A percentile compares a stretch with the other conserved stretches of the same genome.
Evolutionary conservation across 805 yeast genomes (phyloP).

Genomic region (Ogataea angusta): DNA sequence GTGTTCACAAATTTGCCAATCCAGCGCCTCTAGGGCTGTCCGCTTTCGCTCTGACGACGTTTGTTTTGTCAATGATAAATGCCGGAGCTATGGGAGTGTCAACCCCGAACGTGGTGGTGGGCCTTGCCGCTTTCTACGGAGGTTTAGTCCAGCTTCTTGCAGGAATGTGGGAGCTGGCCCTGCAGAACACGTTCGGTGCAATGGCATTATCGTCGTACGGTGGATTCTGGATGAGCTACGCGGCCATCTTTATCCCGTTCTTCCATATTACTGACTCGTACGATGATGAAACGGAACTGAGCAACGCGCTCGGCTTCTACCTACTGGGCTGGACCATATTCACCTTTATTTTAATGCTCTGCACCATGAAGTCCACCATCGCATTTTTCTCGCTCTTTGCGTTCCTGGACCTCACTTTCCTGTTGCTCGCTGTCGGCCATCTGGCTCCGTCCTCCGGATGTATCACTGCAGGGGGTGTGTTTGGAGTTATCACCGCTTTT

Average conservation of each 20-base stretch:
- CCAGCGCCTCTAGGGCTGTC: constrained; percentile 76
- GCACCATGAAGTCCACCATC: constrained; percentile 55
- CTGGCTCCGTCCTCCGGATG: constrained; percentile 42
- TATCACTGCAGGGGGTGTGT: constrained; percentile 56
- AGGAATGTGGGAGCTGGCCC: constrained; percentile 73
- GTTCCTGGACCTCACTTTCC: constrained; percentile 51
- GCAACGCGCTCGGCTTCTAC: constrained; percentile 56
- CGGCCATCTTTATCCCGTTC: constrained; percentile 56
- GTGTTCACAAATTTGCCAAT: constrained; percentile 61
- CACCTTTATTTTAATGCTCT: constrained; percentile 53
- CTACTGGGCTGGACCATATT: constrained; percentile 63
- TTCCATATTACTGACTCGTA: constrained; percentile 55
- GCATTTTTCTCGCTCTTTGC: constrained; percentile 52
- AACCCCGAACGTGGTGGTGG: constrained; percentile 58
- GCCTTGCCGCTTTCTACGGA: constrained; percentile 68
- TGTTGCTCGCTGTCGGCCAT: constrained; percentile 48
- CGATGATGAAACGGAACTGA: constrained; percentile 41
- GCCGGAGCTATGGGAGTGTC: constrained; percentile 66
- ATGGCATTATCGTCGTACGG: constrained; percentile 59
- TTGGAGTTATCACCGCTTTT: constrained; percentile 60
- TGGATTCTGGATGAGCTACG: constrained; percentile 77
- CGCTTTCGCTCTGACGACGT: constrained; percentile 67
- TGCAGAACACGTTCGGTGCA: constrained; percentile 75
- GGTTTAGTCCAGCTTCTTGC: constrained; percentile 70
- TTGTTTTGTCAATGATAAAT: constrained; percentile 62